phyloP scores from a whole-genome alignment of 2,329 filamentous ascomycete genomes.

The Ophiostoma sp. region DNA sequence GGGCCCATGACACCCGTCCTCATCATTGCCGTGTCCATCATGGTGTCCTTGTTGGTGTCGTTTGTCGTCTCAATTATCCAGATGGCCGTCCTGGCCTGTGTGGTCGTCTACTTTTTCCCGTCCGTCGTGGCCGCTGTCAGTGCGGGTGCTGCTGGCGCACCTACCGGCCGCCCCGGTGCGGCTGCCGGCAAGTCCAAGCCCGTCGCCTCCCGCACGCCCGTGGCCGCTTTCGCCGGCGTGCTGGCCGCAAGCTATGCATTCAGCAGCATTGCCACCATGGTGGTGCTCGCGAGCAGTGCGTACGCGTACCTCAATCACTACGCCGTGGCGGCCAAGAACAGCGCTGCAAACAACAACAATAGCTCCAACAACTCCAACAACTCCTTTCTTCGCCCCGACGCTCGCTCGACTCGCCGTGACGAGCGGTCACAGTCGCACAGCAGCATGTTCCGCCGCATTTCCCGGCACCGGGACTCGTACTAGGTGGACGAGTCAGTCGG shows the following conservation, averaged over 20 bases:
- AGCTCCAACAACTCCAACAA: not conserved
- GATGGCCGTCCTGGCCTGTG: not conserved
- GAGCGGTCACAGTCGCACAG: not conserved
- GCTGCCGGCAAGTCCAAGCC: not conserved
- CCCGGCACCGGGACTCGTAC: constrained; percentile 1
- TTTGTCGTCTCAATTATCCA: constrained; percentile 17
- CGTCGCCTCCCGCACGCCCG: not conserved
- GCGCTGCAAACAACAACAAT: not conserved
- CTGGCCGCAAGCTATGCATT: constrained; percentile 17
- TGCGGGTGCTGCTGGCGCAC: not conserved
- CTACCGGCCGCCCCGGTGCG: not conserved
- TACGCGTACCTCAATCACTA: constrained; percentile 13
- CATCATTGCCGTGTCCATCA: not conserved
- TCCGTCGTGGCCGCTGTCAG: not conserved
- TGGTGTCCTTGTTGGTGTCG: constrained; percentile 14
- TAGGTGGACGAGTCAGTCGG: not conserved
- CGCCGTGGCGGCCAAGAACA: not conserved
- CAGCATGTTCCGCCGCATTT: constrained; percentile 17
- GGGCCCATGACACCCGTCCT: constrained; percentile 19
- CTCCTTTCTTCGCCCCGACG: not conserved
- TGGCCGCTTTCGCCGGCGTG: constrained; percentile 11
- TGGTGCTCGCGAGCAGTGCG: constrained; percentile 19
- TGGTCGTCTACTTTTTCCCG: constrained; percentile 16
- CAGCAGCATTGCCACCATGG: constrained; percentile 9
- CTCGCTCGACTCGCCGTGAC: not conserved